phyloP scores from a whole-genome alignment of 2,329 filamentous ascomycete genomes.

The Alternaria infectoria region DNA sequence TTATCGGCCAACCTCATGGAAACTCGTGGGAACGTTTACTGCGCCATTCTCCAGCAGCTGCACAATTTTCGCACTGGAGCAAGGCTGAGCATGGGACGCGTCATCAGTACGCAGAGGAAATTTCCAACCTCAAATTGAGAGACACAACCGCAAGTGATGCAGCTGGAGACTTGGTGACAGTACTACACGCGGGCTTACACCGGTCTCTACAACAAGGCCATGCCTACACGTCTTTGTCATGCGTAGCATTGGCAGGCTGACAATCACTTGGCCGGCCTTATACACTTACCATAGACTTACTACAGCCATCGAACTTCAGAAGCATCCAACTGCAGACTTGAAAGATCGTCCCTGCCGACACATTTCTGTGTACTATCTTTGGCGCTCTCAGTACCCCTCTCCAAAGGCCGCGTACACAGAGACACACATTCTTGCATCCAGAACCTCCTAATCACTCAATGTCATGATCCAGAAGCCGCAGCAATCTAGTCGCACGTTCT shows the following conservation, averaged over 20 bases:
- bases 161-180: neutral
- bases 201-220: neutral
- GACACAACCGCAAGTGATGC: neutral
- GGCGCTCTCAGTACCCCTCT: neutral
- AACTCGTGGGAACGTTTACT: neutral
- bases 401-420: neutral
- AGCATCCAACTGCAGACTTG: neutral
- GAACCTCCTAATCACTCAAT: neutral
- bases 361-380: neutral
- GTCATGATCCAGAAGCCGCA: neutral
- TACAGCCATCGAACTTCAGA: neutral
- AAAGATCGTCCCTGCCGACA: neutral
- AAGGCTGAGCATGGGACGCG: slow-evolving; percentile 1
- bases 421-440: neutral
- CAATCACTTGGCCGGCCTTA: slow-evolving; percentile 9
- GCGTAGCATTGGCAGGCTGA: slow-evolving; percentile 2
- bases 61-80: neutral
- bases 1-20: slow-evolving; percentile 1
- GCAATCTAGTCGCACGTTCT: neutral
- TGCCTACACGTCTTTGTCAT: neutral
- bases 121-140: neutral
- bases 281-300: neutral
- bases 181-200: slow-evolving; percentile 6
- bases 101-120: slow-evolving; percentile 1
- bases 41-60: slow-evolving; percentile 1